phyloP scores from a whole-genome alignment of 2,329 filamentous ascomycete species.

The Pseudogymnoascus destructans region DNA sequence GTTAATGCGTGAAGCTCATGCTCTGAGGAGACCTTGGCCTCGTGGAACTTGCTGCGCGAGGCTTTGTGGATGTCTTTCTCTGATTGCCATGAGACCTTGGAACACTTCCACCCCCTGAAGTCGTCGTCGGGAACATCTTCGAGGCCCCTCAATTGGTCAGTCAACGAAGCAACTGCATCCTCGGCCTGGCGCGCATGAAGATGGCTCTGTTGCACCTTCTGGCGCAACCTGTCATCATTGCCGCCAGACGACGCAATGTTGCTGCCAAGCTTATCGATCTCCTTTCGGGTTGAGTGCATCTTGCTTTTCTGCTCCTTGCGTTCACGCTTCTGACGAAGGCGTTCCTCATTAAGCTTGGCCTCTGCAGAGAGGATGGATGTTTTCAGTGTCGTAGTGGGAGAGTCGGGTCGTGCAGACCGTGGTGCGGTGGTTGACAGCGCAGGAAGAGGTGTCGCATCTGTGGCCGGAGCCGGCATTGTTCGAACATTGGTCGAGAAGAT shows the following conservation, averaged over 20 bases:
- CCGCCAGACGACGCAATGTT: slow-evolving; percentile 57
- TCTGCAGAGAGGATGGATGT: slow-evolving; percentile 64
- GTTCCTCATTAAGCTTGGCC: slow-evolving; percentile 55
- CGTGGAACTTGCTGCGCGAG: slow-evolving; percentile 40
- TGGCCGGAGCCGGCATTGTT: slow-evolving; percentile 22
- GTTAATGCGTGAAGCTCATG: slow-evolving; percentile 49
- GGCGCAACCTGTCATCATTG: slow-evolving; percentile 61
- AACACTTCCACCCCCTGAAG: slow-evolving; percentile 34
- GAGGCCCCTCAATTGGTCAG: slow-evolving; percentile 48
- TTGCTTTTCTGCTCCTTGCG: slow-evolving; percentile 65
- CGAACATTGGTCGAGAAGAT: slow-evolving; percentile 59
- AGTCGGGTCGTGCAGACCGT: slow-evolving; percentile 57
- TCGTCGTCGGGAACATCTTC: slow-evolving; percentile 53
- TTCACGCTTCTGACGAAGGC: slow-evolving; percentile 52
- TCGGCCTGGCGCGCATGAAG: slow-evolving; percentile 57
- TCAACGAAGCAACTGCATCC: slow-evolving; percentile 42
- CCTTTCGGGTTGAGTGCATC: slow-evolving; percentile 54
- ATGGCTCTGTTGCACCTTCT: slow-evolving; percentile 62
- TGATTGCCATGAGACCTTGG: slow-evolving; percentile 41
- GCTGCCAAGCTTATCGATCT: slow-evolving; percentile 55
- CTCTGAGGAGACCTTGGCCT: slow-evolving; percentile 48
- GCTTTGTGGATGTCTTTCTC: slow-evolving; percentile 34
- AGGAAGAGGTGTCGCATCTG: slow-evolving; percentile 16
- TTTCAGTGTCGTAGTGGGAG: slow-evolving; percentile 62
- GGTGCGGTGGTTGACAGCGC: slow-evolving; percentile 33